A percentile compares a stretch with the other conserved stretches of the same genome.
phyloP scores from a whole-genome alignment of 1,284 basidiomycete species.

The Cryptococcus hybrid region DNA sequence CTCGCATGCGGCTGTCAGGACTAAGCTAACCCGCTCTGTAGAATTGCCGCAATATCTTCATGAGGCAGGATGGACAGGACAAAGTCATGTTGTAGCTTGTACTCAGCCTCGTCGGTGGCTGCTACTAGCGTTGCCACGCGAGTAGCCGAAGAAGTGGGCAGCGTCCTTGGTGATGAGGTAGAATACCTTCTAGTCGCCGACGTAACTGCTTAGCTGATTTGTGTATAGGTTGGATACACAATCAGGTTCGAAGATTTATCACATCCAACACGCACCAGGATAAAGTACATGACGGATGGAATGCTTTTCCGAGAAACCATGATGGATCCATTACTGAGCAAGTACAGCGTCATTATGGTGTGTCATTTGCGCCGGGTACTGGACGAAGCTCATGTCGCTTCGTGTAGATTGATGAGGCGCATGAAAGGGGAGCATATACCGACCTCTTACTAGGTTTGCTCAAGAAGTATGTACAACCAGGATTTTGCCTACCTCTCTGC shows the following conservation, averaged over 20 bases:
- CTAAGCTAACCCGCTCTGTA: constrained; percentile 37
- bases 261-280: constrained; percentile 74
- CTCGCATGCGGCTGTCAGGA: background rate
- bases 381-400: constrained; percentile 5
- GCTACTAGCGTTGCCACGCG: constrained; percentile 90
- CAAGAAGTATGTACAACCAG: constrained; percentile 65
- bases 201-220: background rate
- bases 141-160: constrained; percentile 86
- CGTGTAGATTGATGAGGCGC: constrained; percentile 89
- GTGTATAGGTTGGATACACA: constrained; percentile 82
- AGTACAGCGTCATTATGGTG: constrained; percentile 95
- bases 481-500: background rate
- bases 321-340: constrained; percentile 79
- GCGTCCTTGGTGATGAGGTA: constrained; percentile 85
- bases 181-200: constrained; percentile 18
- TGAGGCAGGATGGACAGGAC: constrained; percentile 82
- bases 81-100: constrained; percentile 77
- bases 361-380: constrained; percentile 23
- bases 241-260: constrained; percentile 97
- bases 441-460: constrained; percentile 89
- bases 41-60: constrained; percentile 93
- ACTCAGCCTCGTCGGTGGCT: constrained; percentile 96
- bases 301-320: constrained; percentile 95
- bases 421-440: constrained; percentile 92
- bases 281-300: constrained; percentile 97